Conservation (phyloP, 495 filamentous ascomycete genomes). For the Neurospora cerealis region DNA sequence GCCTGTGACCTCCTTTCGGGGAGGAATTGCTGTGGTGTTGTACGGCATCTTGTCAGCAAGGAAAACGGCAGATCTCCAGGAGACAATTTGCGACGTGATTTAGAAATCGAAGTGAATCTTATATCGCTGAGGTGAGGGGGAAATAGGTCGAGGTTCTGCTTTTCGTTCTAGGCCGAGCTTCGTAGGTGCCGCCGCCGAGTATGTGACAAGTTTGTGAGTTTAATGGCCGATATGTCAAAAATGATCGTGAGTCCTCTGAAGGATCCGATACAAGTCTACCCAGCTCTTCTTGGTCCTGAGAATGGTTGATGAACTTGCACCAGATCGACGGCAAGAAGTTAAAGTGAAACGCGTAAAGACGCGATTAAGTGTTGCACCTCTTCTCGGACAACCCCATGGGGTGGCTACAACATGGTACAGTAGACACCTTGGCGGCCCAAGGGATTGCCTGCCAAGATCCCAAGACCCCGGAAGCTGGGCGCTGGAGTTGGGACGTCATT, state of each 20-base stretch:
- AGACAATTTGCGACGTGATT: background rate
- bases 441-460: background rate
- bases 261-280: background rate
- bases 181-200: background rate
- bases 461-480: background rate
- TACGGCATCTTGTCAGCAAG: constrained; percentile 56
- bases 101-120: background rate
- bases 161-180: background rate
- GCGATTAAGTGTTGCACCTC: background rate
- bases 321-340: background rate
- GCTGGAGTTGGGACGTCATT: background rate
- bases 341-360: background rate
- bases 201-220: background rate
- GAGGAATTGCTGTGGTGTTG: constrained; percentile 74
- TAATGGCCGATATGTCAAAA: background rate
- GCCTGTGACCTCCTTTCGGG: constrained; percentile 73
- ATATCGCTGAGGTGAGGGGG: background rate
- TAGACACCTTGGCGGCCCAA: background rate
- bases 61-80: background rate
- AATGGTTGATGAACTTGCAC: background rate
- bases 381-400: background rate
- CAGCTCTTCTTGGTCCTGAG: background rate
- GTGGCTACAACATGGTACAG: background rate
- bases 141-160: background rate
- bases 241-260: background rate